A percentile compares a stretch with the other conserved stretches of the same genome.
Conservation (phyloP, 805 yeast genomes). For the Sugiyamaella chiloensis region DNA sequence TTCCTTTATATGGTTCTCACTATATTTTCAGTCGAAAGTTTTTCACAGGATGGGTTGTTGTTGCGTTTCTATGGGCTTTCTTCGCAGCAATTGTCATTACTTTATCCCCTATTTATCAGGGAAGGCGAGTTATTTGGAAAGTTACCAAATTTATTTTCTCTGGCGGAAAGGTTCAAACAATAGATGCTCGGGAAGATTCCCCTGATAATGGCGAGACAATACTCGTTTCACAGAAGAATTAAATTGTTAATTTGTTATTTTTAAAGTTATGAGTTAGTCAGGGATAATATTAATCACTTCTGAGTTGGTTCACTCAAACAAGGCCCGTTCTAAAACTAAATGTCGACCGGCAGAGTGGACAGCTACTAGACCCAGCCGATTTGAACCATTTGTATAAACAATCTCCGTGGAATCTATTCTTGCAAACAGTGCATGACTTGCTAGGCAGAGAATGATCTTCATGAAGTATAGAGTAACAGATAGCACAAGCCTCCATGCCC, state of each 20-base stretch:
- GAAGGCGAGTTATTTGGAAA: not conserved
- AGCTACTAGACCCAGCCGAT: slow-evolving; percentile 85
- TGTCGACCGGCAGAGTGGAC: slow-evolving; percentile 86
- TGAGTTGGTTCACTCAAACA: not conserved
- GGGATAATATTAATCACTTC: not conserved
- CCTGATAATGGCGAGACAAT: not conserved
- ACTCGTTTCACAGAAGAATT: not conserved
- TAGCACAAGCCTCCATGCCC: slow-evolving; percentile 95
- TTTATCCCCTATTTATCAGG: not conserved
- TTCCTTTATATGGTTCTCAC: slow-evolving; percentile 71
- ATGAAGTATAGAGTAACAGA: slow-evolving; percentile 89
- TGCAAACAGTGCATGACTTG: slow-evolving; percentile 84
- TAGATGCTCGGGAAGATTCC: not conserved
- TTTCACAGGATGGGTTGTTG: slow-evolving; percentile 86
- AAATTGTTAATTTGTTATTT: too few species aligned
- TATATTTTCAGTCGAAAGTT: slow-evolving; percentile 70
- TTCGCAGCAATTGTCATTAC: slow-evolving; percentile 44
- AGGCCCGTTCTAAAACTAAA: slow-evolving; percentile 35
- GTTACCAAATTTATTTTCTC: not conserved
- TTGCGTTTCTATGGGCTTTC: slow-evolving; percentile 78
- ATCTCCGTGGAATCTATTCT: slow-evolving; percentile 91
- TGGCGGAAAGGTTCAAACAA: not conserved
- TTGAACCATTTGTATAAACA: slow-evolving; percentile 97
- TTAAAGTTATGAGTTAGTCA: not conserved
- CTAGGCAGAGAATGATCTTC: slow-evolving; percentile 89